A percentile compares a stretch with the other conserved stretches of the same genome.
Evolutionary conservation across 805 yeast genomes (phyloP).

Genomic region (Hanseniaspora taiwanica): DNA sequence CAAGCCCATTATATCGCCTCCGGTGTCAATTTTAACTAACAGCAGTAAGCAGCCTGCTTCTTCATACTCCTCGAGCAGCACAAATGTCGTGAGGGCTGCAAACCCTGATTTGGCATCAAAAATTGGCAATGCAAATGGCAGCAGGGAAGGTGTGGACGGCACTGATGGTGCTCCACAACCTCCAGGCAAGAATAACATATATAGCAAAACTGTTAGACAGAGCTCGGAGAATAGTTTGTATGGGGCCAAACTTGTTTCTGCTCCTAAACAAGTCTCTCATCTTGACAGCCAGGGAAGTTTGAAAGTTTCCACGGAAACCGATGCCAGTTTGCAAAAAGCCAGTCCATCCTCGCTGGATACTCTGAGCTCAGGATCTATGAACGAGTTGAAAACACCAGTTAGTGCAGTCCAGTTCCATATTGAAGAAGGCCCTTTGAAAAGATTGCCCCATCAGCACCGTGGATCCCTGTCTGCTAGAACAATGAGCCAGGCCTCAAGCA

Average conservation of each 20-base stretch:
- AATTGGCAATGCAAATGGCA: not conserved
- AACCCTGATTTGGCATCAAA: too few relatives aligned
- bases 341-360: slow-evolving; percentile 1
- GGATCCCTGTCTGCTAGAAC: slow-evolving; percentile 48
- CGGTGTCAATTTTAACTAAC: slow-evolving; percentile 1
- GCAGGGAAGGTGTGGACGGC: too few relatives aligned
- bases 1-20: not conserved
- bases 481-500: not conserved
- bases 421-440: slow-evolving; percentile 28
- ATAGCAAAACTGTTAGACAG: slow-evolving; percentile 6
- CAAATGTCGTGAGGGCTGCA: too few relatives aligned
- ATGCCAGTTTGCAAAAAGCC: slow-evolving; percentile 3
- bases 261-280: too few relatives aligned
- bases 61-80: too few relatives aligned
- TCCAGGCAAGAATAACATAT: slow-evolving; percentile 1
- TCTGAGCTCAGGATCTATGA: not conserved
- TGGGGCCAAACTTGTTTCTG: slow-evolving; percentile 3
- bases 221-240: slow-evolving; percentile 5
- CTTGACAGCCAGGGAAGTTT: too few relatives aligned
- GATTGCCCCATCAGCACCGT: slow-evolving; percentile 28
- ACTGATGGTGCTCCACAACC: too few relatives aligned
- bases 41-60: too few relatives aligned
- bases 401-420: slow-evolving; percentile 35
- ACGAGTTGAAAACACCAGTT: slow-evolving; percentile 5
- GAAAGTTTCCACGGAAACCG: slow-evolving; percentile 2